Percentiles rank a stretch among this genome's conserved stretches.
Evolutionary conservation across 2,329 filamentous ascomycete species (phyloP).

Genomic region (Shiraia bambusicola): DNA sequence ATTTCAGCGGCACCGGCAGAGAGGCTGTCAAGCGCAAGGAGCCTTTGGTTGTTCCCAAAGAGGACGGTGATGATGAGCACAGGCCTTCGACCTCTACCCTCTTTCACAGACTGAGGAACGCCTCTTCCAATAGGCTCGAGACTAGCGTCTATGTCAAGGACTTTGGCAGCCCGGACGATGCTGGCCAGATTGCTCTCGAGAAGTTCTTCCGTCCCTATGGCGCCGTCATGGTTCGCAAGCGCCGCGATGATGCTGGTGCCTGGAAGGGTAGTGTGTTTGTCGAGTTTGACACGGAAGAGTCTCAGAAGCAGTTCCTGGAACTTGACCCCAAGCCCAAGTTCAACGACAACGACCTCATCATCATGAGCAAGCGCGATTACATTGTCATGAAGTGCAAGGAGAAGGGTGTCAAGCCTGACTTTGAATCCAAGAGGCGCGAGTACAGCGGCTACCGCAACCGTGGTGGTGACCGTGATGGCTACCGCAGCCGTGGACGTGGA

Average conservation of each 20-base stretch:
- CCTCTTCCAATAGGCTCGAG: slow-evolving; percentile 65
- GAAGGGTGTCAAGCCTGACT: slow-evolving; percentile 49
- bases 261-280: slow-evolving; percentile 99
- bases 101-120: slow-evolving; percentile 53
- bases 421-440: slow-evolving; percentile 27
- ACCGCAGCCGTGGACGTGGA: slow-evolving; percentile 30
- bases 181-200: slow-evolving; percentile 91
- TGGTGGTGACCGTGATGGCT: slow-evolving; percentile 27
- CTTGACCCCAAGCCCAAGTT: slow-evolving; percentile 80
- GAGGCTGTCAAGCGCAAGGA: slow-evolving; percentile 67
- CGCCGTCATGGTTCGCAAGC: slow-evolving; percentile 78
- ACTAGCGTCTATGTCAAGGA: slow-evolving; percentile 90
- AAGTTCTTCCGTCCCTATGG: slow-evolving; percentile 84
- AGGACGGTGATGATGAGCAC: slow-evolving; percentile 33
- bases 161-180: slow-evolving; percentile 80
- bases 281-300: slow-evolving; percentile 80
- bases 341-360: slow-evolving; percentile 75
- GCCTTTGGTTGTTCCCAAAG: slow-evolving; percentile 51
- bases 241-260: slow-evolving; percentile 65
- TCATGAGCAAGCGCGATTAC: slow-evolving; percentile 89
- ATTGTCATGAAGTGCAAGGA: slow-evolving; percentile 55
- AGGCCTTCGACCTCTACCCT: slow-evolving; percentile 43
- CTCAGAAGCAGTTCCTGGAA: slow-evolving; percentile 75
- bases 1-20: slow-evolving; percentile 53
- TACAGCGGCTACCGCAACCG: slow-evolving; percentile 35